Percentiles rank a stretch among this genome's conserved stretches.
These are phyloP conservation scores for Zygoascus meyerae DNA, from an alignment of 1,139 yeast genomes.

Conservation along the genomic window DNA sequence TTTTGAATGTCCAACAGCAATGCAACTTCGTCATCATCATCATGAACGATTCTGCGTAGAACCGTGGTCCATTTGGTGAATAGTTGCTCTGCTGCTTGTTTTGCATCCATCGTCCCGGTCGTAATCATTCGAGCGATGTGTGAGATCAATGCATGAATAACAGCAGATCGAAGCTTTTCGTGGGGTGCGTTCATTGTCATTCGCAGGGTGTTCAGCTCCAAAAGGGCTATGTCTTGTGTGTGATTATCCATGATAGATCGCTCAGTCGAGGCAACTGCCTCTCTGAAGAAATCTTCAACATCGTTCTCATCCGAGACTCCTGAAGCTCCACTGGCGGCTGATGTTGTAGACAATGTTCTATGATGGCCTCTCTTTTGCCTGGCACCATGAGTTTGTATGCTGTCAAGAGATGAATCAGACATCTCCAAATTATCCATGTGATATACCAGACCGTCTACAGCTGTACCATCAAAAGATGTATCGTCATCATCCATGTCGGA, in stretches of 20 bases:
- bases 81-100: constrained; percentile 69
- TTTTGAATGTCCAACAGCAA: constrained; percentile 55
- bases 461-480: constrained; percentile 39
- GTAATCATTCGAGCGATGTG: constrained; percentile 67
- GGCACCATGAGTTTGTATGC: constrained; percentile 16
- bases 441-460: constrained; percentile 40
- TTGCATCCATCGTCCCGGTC: constrained; percentile 67
- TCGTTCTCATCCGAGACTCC: constrained; percentile 39
- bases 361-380: constrained; percentile 18
- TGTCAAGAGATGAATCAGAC: constrained; percentile 69
- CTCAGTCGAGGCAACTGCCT: constrained; percentile 90
- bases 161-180: constrained; percentile 84
- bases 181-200: constrained; percentile 97
- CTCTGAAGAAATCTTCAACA: constrained; percentile 78
- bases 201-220: constrained; percentile 88
- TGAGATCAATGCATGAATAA: constrained; percentile 62
- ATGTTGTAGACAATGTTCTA: constrained; percentile 21
- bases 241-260: constrained; percentile 90
- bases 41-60: constrained; percentile 62
- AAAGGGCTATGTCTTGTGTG: constrained; percentile 83
- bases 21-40: constrained; percentile 69
- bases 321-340: constrained; percentile 22
- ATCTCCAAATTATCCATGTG: constrained; percentile 58
- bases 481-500: constrained; percentile 45
- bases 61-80: constrained; percentile 77